Base-by-base conservation (phyloP, 2,329 filamentous ascomycete species). In the Teratosphaeria epicoccoides region DNA sequence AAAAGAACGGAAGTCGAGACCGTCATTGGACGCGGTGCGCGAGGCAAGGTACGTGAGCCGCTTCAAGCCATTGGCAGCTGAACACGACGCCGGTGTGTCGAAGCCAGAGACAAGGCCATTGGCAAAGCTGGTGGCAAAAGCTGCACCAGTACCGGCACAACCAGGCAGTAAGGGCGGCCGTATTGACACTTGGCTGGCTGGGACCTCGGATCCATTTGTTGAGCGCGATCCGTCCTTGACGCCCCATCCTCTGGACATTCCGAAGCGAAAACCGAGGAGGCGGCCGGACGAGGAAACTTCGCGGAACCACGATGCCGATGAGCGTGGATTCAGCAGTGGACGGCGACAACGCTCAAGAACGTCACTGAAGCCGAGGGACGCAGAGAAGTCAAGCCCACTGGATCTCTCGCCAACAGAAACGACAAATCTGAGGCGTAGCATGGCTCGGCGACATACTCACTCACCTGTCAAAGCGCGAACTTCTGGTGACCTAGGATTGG, bases 111-210 rank as follows among this genome's bases (percentile, higher is more conserved):
- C 24, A 29, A 50, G 40, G 52, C 46, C 52, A 10, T 14, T 45
- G n/a, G 3, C 22, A n/a, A 51, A 43, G 26, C 23, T 45, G 6
- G 29, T 46, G 9, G 29, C 7, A 12, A 48, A 24, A 37, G 51
- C 59, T 24, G 49, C 56, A 6, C 51, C 55, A 22, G 53, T 63
- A 24, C 51, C 53, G 12, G 51, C 55, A 24, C 66, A 70, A 20
- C 73, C 73, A 45, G 69, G 75, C 12, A 73, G 74, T 17, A 40
- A 40, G 51, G 71, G 69, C 20, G 74, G 61, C 49, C 78, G 79
- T 46, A 76, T 84, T 24, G 78, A 83, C 64, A 77, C 79, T 47
- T 84, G 81, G 81, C 72, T 84, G 5, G 75, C 74, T 63, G 56
- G 52, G 17, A 66, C 66, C 17, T 58, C 65, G 22, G 59, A 67